Conservation (phyloP, 2,329 filamentous ascomycete genomes). For the Pestalotiopsis sp. region DNA sequence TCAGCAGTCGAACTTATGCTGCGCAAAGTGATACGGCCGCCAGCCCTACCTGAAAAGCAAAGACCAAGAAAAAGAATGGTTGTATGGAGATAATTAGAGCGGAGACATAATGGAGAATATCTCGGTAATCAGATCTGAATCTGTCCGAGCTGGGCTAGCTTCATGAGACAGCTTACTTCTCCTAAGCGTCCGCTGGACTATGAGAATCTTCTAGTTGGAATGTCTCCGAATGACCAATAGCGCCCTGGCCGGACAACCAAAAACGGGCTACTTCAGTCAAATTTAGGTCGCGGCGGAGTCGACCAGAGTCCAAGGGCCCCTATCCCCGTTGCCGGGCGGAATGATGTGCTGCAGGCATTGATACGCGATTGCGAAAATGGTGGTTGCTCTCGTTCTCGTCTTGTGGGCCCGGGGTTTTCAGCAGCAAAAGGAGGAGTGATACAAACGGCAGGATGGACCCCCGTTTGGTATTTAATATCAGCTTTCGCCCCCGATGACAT, state of each 20-base stretch:
- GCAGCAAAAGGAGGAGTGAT: neutral
- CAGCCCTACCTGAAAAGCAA: too few species aligned
- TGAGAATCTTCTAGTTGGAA: neutral
- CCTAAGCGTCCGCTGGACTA: neutral
- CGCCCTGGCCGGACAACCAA: neutral
- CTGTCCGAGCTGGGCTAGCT: neutral
- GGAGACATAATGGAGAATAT: neutral
- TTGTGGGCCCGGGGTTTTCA: neutral
- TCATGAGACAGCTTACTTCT: neutral
- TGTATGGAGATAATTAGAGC: neutral
- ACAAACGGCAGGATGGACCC: neutral
- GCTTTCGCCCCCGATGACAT: neutral
- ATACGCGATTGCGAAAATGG: too few species aligned
- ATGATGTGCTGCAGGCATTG: conserved; percentile 7
- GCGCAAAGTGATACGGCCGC: too few species aligned
- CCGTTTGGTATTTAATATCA: neutral
- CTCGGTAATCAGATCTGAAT: conserved; percentile 4
- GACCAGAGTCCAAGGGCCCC: neutral
- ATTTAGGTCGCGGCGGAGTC: neutral
- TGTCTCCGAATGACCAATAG: neutral
- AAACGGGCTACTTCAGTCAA: neutral
- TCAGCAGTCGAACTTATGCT: too few species aligned
- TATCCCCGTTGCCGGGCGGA: neutral
- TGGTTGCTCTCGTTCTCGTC: neutral
- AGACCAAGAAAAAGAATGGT: too few species aligned